Conservation (phyloP, 441 rosid genomes). For the Melastoma candidum region DNA sequence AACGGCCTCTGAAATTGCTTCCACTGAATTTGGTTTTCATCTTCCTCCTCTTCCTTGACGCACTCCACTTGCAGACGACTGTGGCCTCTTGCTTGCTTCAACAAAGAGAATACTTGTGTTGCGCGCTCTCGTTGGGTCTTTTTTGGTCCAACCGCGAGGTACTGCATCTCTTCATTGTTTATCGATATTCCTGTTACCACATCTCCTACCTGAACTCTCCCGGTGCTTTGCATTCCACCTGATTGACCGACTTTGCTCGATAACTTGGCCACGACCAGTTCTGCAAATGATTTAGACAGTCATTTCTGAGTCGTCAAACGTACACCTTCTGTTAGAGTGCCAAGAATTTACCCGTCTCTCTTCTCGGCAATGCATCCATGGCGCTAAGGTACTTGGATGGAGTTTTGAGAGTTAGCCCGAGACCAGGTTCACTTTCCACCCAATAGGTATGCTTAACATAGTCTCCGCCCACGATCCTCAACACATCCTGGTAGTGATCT, state of each 20-base stretch:
- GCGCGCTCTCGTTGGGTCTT: slow-evolving; percentile 17
- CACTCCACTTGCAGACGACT: slow-evolving; percentile 7
- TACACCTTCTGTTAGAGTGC: neutral
- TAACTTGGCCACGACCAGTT: slow-evolving; percentile 20
- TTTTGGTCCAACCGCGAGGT: slow-evolving; percentile 20
- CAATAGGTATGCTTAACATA: slow-evolving; percentile 23
- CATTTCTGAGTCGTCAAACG: slow-evolving; percentile 1
- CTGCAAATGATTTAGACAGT: slow-evolving; percentile 10
- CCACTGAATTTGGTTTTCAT: slow-evolving; percentile 17
- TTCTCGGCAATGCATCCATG: slow-evolving; percentile 11
- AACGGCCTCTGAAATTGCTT: slow-evolving; percentile 24
- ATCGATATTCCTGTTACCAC: slow-evolving; percentile 21
- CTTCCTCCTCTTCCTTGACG: slow-evolving; percentile 14
- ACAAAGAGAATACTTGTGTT: slow-evolving; percentile 10
- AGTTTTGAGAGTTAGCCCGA: slow-evolving; percentile 19
- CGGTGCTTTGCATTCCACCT: slow-evolving; percentile 19
- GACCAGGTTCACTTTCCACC: slow-evolving; percentile 28
- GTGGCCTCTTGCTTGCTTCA: slow-evolving; percentile 17
- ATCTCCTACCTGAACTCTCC: slow-evolving; percentile 23
- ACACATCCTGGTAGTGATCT: slow-evolving; percentile 26
- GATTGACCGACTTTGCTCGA: slow-evolving; percentile 20
- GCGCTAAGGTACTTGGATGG: slow-evolving; percentile 14
- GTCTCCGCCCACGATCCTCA: slow-evolving; percentile 15
- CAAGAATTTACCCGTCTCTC: slow-evolving; percentile 14
- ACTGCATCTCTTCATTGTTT: slow-evolving; percentile 20